Base-by-base conservation (phyloP, 495 filamentous ascomycete genomes). In the Stereocaulon alpinum region DNA sequence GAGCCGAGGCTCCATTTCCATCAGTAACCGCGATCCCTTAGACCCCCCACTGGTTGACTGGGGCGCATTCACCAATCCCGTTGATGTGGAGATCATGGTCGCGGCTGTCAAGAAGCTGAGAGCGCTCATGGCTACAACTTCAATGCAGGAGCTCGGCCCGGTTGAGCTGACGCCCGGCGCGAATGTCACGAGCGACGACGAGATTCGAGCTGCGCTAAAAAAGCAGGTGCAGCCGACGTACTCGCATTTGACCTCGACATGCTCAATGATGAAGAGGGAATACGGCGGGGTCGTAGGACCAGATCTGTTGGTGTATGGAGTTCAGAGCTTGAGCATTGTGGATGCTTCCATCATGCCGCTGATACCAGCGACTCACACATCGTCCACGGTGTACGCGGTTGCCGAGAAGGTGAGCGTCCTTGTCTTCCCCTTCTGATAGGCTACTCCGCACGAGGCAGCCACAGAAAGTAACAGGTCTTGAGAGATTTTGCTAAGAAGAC, bases 261-360 rank as follows among this genome's bases (percentile, higher is more conserved):
- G 72, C 30, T 72, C 77, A 0, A 79, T 81, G 81, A 62, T 82
- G 67, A 77, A 77, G 40, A 57, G 67, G 24, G 74, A 76, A 48
- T 58, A 74, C 6, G 79, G 78, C 4, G 80, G 78, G 0, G 76
- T 77, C 22, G 67, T 73, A 2, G 68, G 76, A 56, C 30, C 64
- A 7, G 55, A 70, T 20, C 63, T 82, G 48, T 67, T 61, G 51
- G 77, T 82, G 0, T 78, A 81, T 63, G 80, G 79, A 0, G 70
- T 71, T 3, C 64, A 50, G 44, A 76, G 75, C 56, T 59, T 84
- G 18, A 70, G 80, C 5, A 71, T 82, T 1, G 70, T 79, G 5
- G 80, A 83, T 66, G 79, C 79, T 6, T 78, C 77, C 22, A 67
- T 85, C n/a, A 67, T 84, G 30, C 83, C 83, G 3, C 62, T 85